A percentile compares a stretch with the other conserved stretches of the same genome.
phyloP scores from a whole-genome alignment of 192 early-diverging fungal genomes.

The Coemansia sp. region DNA sequence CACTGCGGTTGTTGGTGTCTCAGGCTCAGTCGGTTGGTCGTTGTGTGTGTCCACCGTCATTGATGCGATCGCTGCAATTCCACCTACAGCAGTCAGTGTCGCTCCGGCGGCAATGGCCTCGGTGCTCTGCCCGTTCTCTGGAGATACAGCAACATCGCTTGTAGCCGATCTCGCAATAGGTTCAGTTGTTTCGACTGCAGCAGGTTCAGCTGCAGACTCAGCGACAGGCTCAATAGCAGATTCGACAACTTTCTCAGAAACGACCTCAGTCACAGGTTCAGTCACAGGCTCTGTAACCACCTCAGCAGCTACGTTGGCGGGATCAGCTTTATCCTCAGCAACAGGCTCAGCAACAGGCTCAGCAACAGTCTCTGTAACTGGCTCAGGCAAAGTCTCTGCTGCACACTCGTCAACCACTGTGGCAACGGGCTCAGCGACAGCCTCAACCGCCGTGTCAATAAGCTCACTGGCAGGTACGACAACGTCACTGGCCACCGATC shows the following conservation, averaged over 20 bases:
- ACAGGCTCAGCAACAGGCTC: neutral
- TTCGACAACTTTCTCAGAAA: neutral
- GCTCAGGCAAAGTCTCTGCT: neutral
- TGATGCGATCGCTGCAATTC: neutral
- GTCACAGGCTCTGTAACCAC: neutral
- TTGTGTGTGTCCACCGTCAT: no score
- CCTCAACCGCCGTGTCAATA: neutral
- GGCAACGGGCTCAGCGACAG: neutral
- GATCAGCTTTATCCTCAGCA: neutral
- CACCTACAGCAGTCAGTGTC: conserved; percentile 4
- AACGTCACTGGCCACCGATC: neutral
- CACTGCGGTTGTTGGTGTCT: conserved; percentile 11
- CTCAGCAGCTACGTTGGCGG: neutral
- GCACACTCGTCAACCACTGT: neutral
- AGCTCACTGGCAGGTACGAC: neutral
- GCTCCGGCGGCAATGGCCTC: conserved; percentile 5
- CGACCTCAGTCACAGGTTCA: neutral
- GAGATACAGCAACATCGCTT: neutral
- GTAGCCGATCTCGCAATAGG: neutral
- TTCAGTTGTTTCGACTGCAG: neutral
- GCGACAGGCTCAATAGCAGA: neutral
- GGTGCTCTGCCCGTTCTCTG: neutral
- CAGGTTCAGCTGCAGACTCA: neutral
- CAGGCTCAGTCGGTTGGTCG: neutral
- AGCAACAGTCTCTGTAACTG: no score